Evolutionary conservation across 1,139 yeast species (phyloP).

Genomic region (Hyphopichia pseudoburtonii): DNA sequence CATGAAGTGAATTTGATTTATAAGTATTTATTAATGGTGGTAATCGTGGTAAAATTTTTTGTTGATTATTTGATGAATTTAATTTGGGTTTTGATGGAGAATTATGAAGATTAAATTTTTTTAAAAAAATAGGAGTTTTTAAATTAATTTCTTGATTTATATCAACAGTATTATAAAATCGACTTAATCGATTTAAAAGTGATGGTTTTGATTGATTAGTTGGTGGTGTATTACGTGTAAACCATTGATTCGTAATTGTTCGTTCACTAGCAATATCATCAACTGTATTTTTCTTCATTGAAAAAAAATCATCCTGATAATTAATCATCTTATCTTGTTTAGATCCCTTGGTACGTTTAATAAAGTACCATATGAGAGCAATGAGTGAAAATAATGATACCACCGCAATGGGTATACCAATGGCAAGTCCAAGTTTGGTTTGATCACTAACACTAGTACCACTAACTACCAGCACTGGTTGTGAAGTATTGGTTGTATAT

Average conservation of each 20-base stretch:
- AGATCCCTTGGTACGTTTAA: constrained; percentile 18
- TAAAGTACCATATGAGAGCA: constrained; percentile 21
- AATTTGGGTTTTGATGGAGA: constrained; percentile 3
- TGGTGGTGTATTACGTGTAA: too few relatives aligned
- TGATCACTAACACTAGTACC: constrained; percentile 10
- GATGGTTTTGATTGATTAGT: constrained; percentile 2
- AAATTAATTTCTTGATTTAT: background rate
- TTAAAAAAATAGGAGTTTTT: constrained; percentile 34
- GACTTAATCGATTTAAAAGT: constrained; percentile 3
- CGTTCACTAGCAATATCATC: background rate
- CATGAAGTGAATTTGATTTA: constrained; percentile 6
- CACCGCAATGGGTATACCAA: constrained; percentile 45
- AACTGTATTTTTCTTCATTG: background rate
- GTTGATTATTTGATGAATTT: background rate
- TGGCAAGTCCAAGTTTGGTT: constrained; percentile 36
- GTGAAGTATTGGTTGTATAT: too few relatives aligned
- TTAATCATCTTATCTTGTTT: constrained; percentile 7
- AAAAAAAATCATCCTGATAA: constrained; percentile 9
- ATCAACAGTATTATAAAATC: too few relatives aligned
- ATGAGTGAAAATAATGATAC: constrained; percentile 25
- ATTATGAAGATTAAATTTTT: constrained; percentile 26
- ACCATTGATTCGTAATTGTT: background rate
- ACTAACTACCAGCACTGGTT: too few relatives aligned
- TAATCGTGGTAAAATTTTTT: constrained; percentile 15
- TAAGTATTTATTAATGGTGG: constrained; percentile 14